A percentile compares a stretch with the other conserved stretches of the same genome.
Conservation (phyloP, 441 rosid species). For the Adansonia madagascariensis region DNA sequence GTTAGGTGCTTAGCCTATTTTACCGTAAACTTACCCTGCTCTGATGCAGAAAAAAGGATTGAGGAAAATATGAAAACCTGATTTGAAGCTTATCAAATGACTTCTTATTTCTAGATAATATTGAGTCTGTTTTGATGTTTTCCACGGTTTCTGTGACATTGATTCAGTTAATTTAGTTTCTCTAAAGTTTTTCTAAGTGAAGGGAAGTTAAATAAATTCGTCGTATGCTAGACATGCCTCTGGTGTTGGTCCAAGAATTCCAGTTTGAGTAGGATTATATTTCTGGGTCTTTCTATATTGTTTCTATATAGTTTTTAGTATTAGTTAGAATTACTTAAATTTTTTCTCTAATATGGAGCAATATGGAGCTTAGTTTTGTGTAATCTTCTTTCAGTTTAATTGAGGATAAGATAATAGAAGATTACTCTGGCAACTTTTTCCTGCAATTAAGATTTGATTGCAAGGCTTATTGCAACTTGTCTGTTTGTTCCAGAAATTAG, state of each 20-base stretch:
- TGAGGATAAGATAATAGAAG: slow-evolving; percentile 2
- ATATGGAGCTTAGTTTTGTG: not conserved
- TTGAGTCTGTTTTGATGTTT: slow-evolving; percentile 18
- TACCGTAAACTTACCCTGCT: not conserved
- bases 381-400: not conserved
- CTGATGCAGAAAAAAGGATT: not conserved
- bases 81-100: not conserved
- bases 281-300: not conserved
- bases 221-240: not conserved
- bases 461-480: not conserved
- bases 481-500: not conserved
- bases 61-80: not conserved
- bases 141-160: not conserved
- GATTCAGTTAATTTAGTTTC: not conserved
- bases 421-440: not conserved
- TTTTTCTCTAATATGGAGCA: not conserved
- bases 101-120: slow-evolving; percentile 3
- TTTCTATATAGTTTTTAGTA: not conserved
- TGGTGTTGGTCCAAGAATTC: not conserved
- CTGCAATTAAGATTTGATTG: not conserved
- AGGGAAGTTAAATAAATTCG: not conserved
- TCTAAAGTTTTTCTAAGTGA: not conserved
- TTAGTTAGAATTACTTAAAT: not conserved
- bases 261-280: slow-evolving; percentile 4
- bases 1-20: slow-evolving; percentile 13